phyloP scores from a whole-genome alignment of 2,329 filamentous ascomycete genomes.

The Cytospora paraplurivora region DNA sequence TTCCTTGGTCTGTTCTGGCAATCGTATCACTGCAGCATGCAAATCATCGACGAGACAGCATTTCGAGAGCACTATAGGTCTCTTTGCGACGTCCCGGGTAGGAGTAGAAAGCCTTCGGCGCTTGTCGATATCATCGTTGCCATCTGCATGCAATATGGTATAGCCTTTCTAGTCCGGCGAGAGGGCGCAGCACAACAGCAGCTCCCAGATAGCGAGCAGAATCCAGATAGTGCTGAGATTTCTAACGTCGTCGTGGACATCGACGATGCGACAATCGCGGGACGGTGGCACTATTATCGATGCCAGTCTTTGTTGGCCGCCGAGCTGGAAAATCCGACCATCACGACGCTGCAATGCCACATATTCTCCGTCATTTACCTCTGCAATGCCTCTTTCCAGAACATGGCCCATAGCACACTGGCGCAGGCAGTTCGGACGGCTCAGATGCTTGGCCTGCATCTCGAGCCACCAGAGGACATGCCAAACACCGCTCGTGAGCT shows the following conservation, averaged over 20 bases:
- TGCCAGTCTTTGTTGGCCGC: constrained; percentile 46
- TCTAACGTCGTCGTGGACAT: constrained; percentile 4
- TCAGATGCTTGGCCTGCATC: constrained; percentile 50
- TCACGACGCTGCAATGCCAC: constrained; percentile 52
- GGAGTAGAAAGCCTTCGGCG: constrained; percentile 46
- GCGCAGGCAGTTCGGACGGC: constrained; percentile 48
- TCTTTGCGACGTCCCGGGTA: constrained; percentile 39
- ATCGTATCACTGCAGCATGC: constrained; percentile 40
- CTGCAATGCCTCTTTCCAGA: constrained; percentile 50
- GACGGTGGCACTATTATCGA: constrained; percentile 50
- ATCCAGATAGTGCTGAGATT: not conserved
- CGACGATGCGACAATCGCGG: constrained; percentile 46
- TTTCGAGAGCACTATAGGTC: constrained; percentile 44
- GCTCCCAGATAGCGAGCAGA: not conserved
- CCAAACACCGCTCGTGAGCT: constrained; percentile 43
- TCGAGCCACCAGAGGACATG: constrained; percentile 44
- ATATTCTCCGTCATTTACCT: constrained; percentile 49
- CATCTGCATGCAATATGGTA: constrained; percentile 52
- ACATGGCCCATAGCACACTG: constrained; percentile 47
- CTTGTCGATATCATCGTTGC: constrained; percentile 56
- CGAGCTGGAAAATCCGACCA: constrained; percentile 51
- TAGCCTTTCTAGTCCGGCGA: constrained; percentile 33
- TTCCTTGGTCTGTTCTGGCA: constrained; percentile 47
- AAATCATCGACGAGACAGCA: constrained; percentile 43
- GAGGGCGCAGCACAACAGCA: constrained; percentile 20